A percentile compares a stretch with the other conserved stretches of the same genome.
These are phyloP conservation scores for Penicillium sp. DNA, from an alignment of 2,329 filamentous ascomycete genomes.

Conservation along the genomic window DNA sequence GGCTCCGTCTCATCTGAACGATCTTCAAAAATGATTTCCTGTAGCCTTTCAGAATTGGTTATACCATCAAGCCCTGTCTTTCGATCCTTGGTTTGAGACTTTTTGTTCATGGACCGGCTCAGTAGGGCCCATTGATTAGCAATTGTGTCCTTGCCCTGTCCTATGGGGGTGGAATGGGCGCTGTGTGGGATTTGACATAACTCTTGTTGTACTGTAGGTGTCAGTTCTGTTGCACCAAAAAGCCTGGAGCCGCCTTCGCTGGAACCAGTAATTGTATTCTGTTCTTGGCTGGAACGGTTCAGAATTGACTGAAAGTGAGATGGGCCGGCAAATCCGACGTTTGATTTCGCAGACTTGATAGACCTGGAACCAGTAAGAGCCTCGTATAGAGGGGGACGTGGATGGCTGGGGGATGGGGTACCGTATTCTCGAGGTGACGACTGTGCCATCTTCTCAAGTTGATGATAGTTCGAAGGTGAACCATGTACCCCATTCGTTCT, in stretches of 20 bases:
- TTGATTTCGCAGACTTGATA: background rate
- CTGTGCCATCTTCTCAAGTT: background rate
- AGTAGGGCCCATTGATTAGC: conserved; percentile 1
- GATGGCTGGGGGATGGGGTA: background rate
- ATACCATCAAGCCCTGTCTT: background rate
- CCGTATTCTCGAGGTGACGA: background rate
- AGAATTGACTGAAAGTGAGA: conserved; percentile 5
- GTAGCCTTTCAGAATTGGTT: background rate
- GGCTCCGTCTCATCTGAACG: conserved; percentile 1
- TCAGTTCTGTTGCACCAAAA: conserved; percentile 1
- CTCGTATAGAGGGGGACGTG: background rate
- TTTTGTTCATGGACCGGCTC: conserved; percentile 3
- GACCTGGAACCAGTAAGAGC: background rate
- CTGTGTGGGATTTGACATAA: conserved; percentile 4
- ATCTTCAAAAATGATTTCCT: background rate
- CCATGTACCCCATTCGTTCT: background rate
- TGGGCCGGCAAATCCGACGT: background rate
- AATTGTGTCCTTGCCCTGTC: background rate
- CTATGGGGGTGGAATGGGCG: conserved; percentile 1
- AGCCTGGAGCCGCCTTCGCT: background rate
- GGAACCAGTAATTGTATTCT: background rate
- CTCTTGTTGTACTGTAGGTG: conserved; percentile 5
- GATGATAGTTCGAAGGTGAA: background rate
- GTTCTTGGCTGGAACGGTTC: conserved; percentile 3
- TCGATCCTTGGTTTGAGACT: background rate